Percentiles rank a stretch among this genome's conserved stretches.
Evolutionary conservation across 1,284 basidiomycete genomes (phyloP).

Genomic region (Rhodotorula sp.): DNA sequence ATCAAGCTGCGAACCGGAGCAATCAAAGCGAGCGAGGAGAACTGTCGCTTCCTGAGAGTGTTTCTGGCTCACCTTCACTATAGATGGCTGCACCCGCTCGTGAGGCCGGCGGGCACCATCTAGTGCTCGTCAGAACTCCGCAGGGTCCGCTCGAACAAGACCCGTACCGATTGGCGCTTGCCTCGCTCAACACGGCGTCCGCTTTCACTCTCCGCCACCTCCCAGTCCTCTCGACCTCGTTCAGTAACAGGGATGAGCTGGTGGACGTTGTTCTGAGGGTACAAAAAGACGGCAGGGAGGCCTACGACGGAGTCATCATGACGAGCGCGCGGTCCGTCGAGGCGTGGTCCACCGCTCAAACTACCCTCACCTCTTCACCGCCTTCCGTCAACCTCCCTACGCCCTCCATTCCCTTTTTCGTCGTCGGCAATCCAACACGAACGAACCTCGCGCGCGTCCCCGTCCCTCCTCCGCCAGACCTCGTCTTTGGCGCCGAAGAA

Average conservation of each 20-base stretch:
- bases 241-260: slow-evolving; percentile 58
- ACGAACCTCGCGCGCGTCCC: slow-evolving; percentile 7
- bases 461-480: slow-evolving; percentile 51
- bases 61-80: background rate
- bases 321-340: slow-evolving; percentile 71
- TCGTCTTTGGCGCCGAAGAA: slow-evolving; percentile 58
- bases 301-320: slow-evolving; percentile 62
- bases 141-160: slow-evolving; percentile 48
- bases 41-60: background rate
- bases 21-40: background rate
- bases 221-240: slow-evolving; percentile 64
- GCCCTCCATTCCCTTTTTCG: slow-evolving; percentile 63
- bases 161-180: slow-evolving; percentile 54
- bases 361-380: background rate
- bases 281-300: slow-evolving; percentile 41
- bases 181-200: background rate
- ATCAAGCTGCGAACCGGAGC: background rate
- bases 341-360: slow-evolving; percentile 56
- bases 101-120: background rate
- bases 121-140: slow-evolving; percentile 42
- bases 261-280: slow-evolving; percentile 49
- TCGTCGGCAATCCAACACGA: slow-evolving; percentile 62
- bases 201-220: slow-evolving; percentile 54
- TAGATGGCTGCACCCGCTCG: background rate
- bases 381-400: background rate